phyloP scores from a whole-genome alignment of 176 grass and related monocot genomes.

The Tillandsia fasciculata region DNA sequence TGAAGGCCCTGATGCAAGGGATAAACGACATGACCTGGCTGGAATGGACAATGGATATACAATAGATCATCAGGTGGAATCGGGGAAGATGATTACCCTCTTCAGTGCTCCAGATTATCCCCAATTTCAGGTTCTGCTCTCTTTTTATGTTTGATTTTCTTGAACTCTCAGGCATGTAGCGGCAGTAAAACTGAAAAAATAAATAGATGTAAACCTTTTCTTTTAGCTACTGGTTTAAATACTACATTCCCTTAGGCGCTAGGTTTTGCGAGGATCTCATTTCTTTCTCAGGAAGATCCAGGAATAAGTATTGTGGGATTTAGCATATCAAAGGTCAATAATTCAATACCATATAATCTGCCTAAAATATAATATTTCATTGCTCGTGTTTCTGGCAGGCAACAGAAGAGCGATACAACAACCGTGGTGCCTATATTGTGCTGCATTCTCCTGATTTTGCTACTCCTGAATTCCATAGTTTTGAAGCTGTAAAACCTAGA shows the following conservation, averaged over 20 bases:
- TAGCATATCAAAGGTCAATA: too few species aligned
- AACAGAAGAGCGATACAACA: constrained; percentile 67
- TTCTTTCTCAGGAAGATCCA: not conserved
- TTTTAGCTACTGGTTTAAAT: not conserved
- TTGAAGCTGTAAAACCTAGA: constrained; percentile 80
- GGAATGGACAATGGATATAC: constrained; percentile 97
- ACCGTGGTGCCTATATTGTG: constrained; percentile 83
- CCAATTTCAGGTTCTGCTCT: constrained; percentile 73
- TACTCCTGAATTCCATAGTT: constrained; percentile 74
- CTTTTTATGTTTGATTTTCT: not conserved
- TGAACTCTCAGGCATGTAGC: not conserved
- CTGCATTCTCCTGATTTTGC: constrained; percentile 69
- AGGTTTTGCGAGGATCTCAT: not conserved
- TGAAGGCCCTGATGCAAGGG: constrained; percentile 95
- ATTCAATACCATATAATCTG: too few species aligned
- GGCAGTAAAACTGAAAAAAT: not conserved
- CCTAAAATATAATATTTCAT: not conserved
- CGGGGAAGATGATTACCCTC: constrained; percentile 78
- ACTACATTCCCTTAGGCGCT: not conserved
- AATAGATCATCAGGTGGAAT: constrained; percentile 80
- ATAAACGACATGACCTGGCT: constrained; percentile 61
- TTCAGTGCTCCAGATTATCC: constrained; percentile 98
- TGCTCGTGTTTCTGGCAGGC: constrained; percentile 33
- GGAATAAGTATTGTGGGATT: too few species aligned
- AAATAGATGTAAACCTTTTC: not conserved